phyloP scores from a whole-genome alignment of 2,329 filamentous ascomycete species.

The Verticillium nonalfalfae region DNA sequence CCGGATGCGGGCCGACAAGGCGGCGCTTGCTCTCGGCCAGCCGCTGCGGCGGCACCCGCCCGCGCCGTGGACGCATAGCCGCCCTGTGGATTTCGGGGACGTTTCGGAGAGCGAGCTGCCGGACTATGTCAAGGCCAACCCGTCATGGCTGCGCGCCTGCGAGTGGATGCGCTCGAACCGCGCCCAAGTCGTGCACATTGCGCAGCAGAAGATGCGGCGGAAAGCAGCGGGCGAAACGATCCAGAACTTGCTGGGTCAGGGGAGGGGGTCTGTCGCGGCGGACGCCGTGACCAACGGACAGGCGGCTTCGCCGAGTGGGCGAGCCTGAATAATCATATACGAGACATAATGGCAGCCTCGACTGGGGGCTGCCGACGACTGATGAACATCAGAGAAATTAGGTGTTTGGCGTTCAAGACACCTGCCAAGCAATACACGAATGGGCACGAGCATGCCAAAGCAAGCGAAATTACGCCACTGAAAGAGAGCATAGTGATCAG shows the following conservation, averaged over 20 bases:
- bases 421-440: background rate
- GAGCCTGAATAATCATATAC: background rate
- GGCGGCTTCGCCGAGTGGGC: too few species aligned
- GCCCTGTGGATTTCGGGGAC: conserved; percentile 28
- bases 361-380: background rate
- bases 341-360: background rate
- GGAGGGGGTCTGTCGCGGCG: background rate
- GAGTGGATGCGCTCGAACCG: conserved; percentile 26
- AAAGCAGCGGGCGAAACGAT: background rate
- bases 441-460: too few species aligned
- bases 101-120: conserved; percentile 33
- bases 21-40: background rate
- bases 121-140: conserved; percentile 34
- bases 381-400: background rate
- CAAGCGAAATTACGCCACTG: background rate
- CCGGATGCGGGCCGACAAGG: background rate
- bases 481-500: too few species aligned
- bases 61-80: conserved; percentile 19
- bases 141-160: conserved; percentile 36
- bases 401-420: background rate
- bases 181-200: background rate
- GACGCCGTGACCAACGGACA: too few species aligned
- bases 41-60: conserved; percentile 13
- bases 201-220: background rate
- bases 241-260: background rate